These are phyloP conservation scores for Tolypocladium inflatum DNA, from an alignment of 2,329 filamentous ascomycete genomes.

Conservation along the genomic window DNA sequence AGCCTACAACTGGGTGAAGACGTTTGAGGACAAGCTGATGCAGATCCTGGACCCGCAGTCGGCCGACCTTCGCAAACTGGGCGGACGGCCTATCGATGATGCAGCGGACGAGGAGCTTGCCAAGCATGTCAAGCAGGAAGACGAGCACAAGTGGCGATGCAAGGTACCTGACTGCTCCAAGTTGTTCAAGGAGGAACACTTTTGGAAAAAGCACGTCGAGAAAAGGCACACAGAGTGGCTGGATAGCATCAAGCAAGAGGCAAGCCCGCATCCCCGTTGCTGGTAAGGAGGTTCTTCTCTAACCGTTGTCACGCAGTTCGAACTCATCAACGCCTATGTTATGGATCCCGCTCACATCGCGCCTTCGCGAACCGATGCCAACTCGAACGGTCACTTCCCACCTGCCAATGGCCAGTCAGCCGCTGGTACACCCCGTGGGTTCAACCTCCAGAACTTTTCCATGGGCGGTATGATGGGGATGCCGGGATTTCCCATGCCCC, in stretches of 20 bases:
- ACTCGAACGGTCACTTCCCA: constrained; percentile 92
- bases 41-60: constrained; percentile 87
- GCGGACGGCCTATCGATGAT: constrained; percentile 78
- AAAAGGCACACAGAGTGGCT: constrained; percentile 91
- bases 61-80: constrained; percentile 81
- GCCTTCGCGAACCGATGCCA: constrained; percentile 84
- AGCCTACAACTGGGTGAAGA: constrained; percentile 98
- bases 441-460: constrained; percentile 69
- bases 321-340: constrained; percentile 88
- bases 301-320: constrained; percentile 44
- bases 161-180: constrained; percentile 95
- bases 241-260: constrained; percentile 70
- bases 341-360: constrained; percentile 92
- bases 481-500: constrained; percentile 45
- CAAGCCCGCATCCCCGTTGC: constrained; percentile 26
- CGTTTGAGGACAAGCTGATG: constrained; percentile 92
- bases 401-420: constrained; percentile 65
- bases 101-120: constrained; percentile 75
- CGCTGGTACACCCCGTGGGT: constrained; percentile 81
- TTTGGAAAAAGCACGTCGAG: constrained; percentile 97
- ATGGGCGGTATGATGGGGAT: constrained; percentile 51
- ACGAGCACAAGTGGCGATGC: constrained; percentile 93
- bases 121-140: constrained; percentile 93
- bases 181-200: constrained; percentile 92
- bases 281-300: neutral